A percentile compares a stretch with the other conserved stretches of the same genome.
phyloP scores from a whole-genome alignment of 371 early-diverging fungal species.

The Sporodiniella umbellata region DNA sequence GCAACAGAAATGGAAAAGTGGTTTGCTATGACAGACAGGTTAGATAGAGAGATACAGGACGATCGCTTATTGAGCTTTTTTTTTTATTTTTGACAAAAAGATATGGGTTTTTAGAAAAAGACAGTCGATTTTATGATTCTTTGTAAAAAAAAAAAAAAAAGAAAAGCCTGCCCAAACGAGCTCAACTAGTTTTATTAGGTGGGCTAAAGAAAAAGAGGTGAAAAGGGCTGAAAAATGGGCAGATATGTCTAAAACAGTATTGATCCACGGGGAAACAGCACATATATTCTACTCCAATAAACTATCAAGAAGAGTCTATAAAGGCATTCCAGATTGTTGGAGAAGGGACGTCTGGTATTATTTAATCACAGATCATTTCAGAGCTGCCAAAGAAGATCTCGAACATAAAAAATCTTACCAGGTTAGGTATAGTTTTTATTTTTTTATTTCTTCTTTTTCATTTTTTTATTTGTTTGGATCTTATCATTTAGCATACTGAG shows the following conservation, averaged over 20 bases:
- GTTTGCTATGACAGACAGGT: slow-evolving; percentile 49
- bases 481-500: no score
- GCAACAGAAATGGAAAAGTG: slow-evolving; percentile 50
- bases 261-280: slow-evolving; percentile 31
- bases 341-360: slow-evolving; percentile 56
- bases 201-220: slow-evolving; percentile 29
- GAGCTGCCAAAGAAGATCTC: slow-evolving; percentile 10
- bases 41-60: no score
- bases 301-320: slow-evolving; percentile 53
- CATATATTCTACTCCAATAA: slow-evolving; percentile 44
- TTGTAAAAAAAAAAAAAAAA: slow-evolving; percentile 10
- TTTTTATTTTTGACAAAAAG: slow-evolving; percentile 12
- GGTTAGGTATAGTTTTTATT: slow-evolving; percentile 5
- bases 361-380: slow-evolving; percentile 19
- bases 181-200: slow-evolving; percentile 4
- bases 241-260: slow-evolving; percentile 43
- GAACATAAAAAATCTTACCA: slow-evolving; percentile 18
- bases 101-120: slow-evolving; percentile 44
- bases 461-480: background rate
- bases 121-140: background rate
- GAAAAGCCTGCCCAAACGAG: background rate
- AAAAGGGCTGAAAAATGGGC: slow-evolving; percentile 54
- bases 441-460: background rate
- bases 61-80: background rate
- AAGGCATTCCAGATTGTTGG: slow-evolving; percentile 70